Evolutionary conservation across 371 early-diverging fungal species (phyloP), one percentile per base, ranked within the genome.

Genomic region (Mortierella sp.): DNA sequence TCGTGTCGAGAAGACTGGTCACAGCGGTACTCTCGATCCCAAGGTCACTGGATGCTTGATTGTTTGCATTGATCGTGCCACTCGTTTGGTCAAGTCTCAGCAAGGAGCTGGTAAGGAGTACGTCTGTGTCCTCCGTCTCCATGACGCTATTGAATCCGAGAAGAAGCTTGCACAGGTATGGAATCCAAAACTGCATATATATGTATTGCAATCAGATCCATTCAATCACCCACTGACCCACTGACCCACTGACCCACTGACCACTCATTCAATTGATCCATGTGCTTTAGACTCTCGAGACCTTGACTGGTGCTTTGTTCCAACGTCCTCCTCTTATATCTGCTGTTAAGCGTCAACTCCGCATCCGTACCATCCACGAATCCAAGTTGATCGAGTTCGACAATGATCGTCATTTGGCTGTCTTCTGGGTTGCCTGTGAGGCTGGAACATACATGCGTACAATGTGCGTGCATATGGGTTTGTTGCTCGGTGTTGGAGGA

Each of bases 381-480:
- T 92, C 94, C 72, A 97, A 98, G 87, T 88, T 99, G 75, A 72
- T 98, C 47, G 99, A 99, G 88, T 98, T 97, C 75, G 96, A 97
- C 87, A 96, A 97, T 79, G 96, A 97, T 72, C 93, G 97, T 62
- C 95, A 97, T 75, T 86, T 98, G 82, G 98, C 94, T 69, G 96
- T 99, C 45, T 99, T 99, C 90, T 97, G 97, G 95, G 99, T 97
- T 36, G 91, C 92, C 70, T 99, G 99, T 87, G 99, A 99, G 90
- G 99, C 99, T 67, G 99, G 99, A 73, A 99, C 99, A 21, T 99
- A 99, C 87, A 98, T 99, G 86, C 95, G 99, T 90, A 99, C 99
- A 13, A 90, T 99, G 58, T 99, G 99, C 87, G 98, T 97, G 38
- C 99, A 99, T 86, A 87, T 99, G 84, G 99, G 99, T 79, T 90